Base-by-base conservation (phyloP, 768 basidiomycete genomes). In the Leccinum truebloodii region DNA sequence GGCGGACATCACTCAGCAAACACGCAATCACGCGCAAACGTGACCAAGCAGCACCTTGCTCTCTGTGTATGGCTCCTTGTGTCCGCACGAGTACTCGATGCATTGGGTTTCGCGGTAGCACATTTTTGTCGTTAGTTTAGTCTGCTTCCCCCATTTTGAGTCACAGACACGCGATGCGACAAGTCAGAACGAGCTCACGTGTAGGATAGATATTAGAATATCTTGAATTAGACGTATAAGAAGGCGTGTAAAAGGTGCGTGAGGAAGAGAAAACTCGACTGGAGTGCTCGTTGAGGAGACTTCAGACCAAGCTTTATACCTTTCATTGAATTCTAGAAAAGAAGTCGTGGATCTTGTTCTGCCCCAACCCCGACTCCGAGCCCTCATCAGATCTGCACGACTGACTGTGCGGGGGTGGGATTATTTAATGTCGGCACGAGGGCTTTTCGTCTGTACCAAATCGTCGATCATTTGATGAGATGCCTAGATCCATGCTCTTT, bases 61-160 rank as follows among this genome's bases (percentile, higher is more conserved):
- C 49, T 76, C 72, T 6, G 59, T 68, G 50, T 66, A 55, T 5
- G 73, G 72, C 39, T 70, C 61, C 26, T 70, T 62, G 65, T 82
- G 79, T 30, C 74, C 76, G 62, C 81, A 83, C 22, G 67, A 51
- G 63, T 76, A 74, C 60, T 69, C 65, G 44, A 72, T 73, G 64
- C 74, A 77, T 30, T 76, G 68, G 56, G 75, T 66, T 61, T 79
- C 70, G 69, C 79, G 76, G 72, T 75, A 71, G 64, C 81, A 83
- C 81, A 83, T 83, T 51, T 56, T 55, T 46, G 61, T 48, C 41
- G 16, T 49, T 35, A 54, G 52, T 52, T 28, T 56, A 53, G 62
- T 61, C 58, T 70, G 44, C n/a, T 52, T 24, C 20, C 37, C 32
- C 37, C 52, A 24, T 9, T 35, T 32, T 37, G 30, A 26, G 61